These are phyloP conservation scores for Starmera dryadoides DNA, from an alignment of 805 yeast genomes.

Conservation along the genomic window DNA sequence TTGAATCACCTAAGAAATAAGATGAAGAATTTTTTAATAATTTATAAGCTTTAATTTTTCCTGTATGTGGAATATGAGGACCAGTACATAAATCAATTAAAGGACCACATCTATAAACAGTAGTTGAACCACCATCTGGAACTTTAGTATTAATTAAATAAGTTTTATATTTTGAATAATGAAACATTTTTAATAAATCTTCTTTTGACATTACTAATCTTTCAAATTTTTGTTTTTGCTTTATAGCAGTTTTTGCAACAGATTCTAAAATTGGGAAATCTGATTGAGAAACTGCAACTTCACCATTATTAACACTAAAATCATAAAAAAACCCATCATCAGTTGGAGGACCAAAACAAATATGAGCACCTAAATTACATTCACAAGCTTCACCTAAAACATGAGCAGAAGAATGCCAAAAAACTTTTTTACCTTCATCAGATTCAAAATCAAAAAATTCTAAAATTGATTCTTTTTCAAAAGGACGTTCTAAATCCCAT, in stretches of 20 bases:
- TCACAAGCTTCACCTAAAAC: conserved; percentile 98
- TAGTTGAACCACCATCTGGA: conserved; percentile 93
- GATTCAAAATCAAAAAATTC: conserved; percentile 88
- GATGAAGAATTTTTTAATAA: conserved; percentile 93
- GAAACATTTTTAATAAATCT: conserved; percentile 85
- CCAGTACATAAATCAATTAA: conserved; percentile 95
- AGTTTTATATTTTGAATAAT: conserved; percentile 93
- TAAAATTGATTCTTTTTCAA: conserved; percentile 62
- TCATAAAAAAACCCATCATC: conserved; percentile 97
- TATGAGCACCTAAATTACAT: conserved; percentile 90
- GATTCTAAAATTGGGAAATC: conserved; percentile 83
- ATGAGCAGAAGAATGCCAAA: conserved; percentile 99
- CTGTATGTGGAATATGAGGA: conserved; percentile 97
- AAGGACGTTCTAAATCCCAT: conserved; percentile 95
- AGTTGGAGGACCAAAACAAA: conserved; percentile 94
- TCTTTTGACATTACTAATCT: conserved; percentile 91
- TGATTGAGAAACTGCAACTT: conserved; percentile 65
- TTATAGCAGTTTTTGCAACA: conserved; percentile 82
- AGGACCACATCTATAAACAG: conserved; percentile 97
- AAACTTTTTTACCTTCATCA: conserved; percentile 91
- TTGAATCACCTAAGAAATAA: conserved; percentile 89
- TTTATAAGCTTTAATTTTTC: conserved; percentile 90
- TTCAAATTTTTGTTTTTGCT: conserved; percentile 92
- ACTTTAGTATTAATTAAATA: conserved; percentile 78
- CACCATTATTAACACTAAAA: conserved; percentile 77